Evolutionary conservation across 345 rosid genomes (phyloP).

Genomic region (Salix suchowensis): DNA sequence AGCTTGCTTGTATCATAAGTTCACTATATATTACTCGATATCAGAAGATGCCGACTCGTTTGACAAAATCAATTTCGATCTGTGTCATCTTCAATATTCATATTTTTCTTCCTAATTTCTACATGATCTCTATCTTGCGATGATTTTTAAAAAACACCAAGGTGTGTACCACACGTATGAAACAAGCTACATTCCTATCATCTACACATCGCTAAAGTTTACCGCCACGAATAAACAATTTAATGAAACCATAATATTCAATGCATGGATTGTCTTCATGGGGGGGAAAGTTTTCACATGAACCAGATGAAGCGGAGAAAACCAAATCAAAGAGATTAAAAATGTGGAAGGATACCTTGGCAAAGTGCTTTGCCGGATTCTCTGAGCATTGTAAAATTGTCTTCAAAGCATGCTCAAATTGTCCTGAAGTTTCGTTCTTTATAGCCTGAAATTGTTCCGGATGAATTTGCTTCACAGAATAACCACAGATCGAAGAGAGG

Average conservation of each 20-base stretch:
- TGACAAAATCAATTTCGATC: neutral
- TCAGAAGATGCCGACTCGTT: neutral
- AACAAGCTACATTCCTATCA: neutral
- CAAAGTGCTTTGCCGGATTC: conserved; percentile 53
- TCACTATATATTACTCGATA: neutral
- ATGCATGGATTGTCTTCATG: too few species aligned
- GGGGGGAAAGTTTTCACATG: neutral
- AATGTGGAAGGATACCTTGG: conserved; percentile 39
- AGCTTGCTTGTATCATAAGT: neutral
- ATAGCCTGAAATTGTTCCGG: conserved; percentile 39
- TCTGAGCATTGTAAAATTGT: conserved; percentile 47
- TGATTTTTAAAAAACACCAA: neutral
- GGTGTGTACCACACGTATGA: neutral
- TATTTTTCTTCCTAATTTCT: neutral
- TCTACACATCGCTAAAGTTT: neutral
- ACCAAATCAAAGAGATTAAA: neutral
- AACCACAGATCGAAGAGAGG: neutral
- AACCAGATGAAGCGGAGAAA: neutral
- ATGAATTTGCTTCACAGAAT: neutral
- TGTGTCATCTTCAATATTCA: neutral
- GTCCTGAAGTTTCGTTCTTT: conserved; percentile 61
- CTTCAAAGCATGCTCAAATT: conserved; percentile 45
- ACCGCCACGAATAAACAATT: neutral
- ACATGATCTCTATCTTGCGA: neutral
- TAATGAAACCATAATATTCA: neutral